Evolutionary conservation across 306 rosid species (phyloP).

Genomic region (Crataegus laevigata): DNA sequence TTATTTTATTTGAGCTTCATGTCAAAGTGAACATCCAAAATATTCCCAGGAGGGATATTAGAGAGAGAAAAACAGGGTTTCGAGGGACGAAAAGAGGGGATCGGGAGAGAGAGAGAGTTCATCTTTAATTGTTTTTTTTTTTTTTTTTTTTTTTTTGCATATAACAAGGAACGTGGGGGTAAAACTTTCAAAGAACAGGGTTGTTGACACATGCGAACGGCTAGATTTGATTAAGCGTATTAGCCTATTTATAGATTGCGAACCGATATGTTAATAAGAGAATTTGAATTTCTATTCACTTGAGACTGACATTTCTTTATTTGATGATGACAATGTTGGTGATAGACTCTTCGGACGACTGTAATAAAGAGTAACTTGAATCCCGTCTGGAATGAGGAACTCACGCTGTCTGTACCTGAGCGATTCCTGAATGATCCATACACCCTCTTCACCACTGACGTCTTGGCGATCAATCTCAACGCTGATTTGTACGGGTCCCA

Average conservation of each 20-base stretch:
- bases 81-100: not conserved
- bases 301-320: not conserved
- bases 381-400: constrained; percentile 98
- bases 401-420: constrained; percentile 91
- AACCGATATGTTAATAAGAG: not conserved
- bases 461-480: too few relatives aligned
- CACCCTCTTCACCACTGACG: too few relatives aligned
- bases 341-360: constrained; percentile 63
- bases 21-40: not conserved
- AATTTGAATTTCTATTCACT: not conserved
- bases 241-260: not conserved
- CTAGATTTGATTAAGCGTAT: not conserved
- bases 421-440: too few relatives aligned
- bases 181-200: not conserved
- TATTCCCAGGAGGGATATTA: not conserved
- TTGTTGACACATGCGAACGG: not conserved
- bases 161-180: not conserved
- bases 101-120: not conserved
- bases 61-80: not conserved
- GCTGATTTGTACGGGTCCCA: too few relatives aligned
- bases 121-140: not conserved
- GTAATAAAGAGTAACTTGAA: constrained; percentile 73
- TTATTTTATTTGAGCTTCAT: not conserved
- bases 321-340: constrained; percentile 16
- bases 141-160: constrained; percentile 1